Base-by-base conservation (phyloP, 2,329 filamentous ascomycete genomes). In the Alternaria gansuensis region DNA sequence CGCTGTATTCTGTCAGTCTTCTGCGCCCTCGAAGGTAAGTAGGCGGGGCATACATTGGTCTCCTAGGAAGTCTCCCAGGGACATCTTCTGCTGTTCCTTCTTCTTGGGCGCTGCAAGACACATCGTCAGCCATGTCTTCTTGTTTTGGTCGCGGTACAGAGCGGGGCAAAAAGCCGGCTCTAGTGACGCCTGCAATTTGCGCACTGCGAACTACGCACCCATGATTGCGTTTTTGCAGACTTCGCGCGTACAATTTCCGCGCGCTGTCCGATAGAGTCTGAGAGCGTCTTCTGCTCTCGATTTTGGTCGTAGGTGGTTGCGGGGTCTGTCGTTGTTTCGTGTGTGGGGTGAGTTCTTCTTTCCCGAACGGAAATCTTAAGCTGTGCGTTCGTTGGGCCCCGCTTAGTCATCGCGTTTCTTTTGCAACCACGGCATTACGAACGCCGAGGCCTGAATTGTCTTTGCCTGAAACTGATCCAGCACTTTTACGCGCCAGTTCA, bases 31-130 rank as follows among this genome's bases (percentile, higher is more conserved):
- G 55, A 48, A 52, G 68, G 37, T 46, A 28, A 23, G 60, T 51
- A 34, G 51, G 66, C 60, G 62, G 63, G 71, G 73, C 92, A 81
- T 86, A 97, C 94, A 89, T 81, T 92, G 87, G 81, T 97, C 92
- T 78, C 86, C 86, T 85, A 99, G 87, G 87, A 99, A 99, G 82
- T 92, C 91, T 85, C 92, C 92, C 78, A 98, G 89, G 84, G 91
- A 92, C 91, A 99, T 94, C 86, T 96, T 99, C 88, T 96, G 90
- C 81, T 88, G 85, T 82, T 96, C 90, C 84, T 92, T 91, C 84
- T 96, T 96, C 80, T 93, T 91, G 70, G 93, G 94, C 86, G 91
- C 93, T 96, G 76, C 61, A 77, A 48, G 29, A 55, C 52, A 62
- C 53, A 69, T 62, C 68, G 79, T 87, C 72, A 87, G 85, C 77